Percentiles rank a stretch among this genome's conserved stretches.
Conservation (phyloP, 139 green algal genomes). For the Prasinococcaceae sp. region DNA sequence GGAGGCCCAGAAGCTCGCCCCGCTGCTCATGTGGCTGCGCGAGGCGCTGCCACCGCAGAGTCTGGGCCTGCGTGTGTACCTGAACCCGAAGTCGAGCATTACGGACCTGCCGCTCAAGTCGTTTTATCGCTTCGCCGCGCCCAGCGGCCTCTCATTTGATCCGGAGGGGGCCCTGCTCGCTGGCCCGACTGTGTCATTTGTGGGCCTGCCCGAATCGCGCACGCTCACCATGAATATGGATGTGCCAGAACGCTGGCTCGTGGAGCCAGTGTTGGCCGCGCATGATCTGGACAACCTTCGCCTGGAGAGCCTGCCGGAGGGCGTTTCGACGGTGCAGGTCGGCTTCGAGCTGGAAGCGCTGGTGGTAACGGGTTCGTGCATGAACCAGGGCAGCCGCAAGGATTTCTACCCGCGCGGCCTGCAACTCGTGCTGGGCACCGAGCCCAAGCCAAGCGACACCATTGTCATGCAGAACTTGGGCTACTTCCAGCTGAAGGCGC, state of each 20-base stretch:
- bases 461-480: slow-evolving; percentile 95
- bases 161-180: neutral
- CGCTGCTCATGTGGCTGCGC: slow-evolving; percentile 30
- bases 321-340: slow-evolving; percentile 31
- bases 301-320: slow-evolving; percentile 48
- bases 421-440: slow-evolving; percentile 68
- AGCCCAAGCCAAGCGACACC: slow-evolving; percentile 54
- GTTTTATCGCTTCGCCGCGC: slow-evolving; percentile 61
- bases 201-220: slow-evolving; percentile 20
- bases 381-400: slow-evolving; percentile 44
- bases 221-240: slow-evolving; percentile 83
- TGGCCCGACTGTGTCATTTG: slow-evolving; percentile 5
- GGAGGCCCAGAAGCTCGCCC: slow-evolving; percentile 28
- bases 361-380: slow-evolving; percentile 74
- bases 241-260: slow-evolving; percentile 80
- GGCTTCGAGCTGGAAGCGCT: slow-evolving; percentile 81
- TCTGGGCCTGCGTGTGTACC: neutral
- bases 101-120: slow-evolving; percentile 72
- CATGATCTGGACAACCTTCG: slow-evolving; percentile 88
- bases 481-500: slow-evolving; percentile 94
- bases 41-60: slow-evolving; percentile 25
- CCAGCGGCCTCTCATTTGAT: neutral
- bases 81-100: slow-evolving; percentile 30
- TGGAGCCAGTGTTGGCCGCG: slow-evolving; percentile 45
- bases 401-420: slow-evolving; percentile 72